Evolutionary conservation across 352 stramenopile species (phyloP), one percentile per base, ranked within the genome.

Genomic region (Globisporangium abappressorium): DNA sequence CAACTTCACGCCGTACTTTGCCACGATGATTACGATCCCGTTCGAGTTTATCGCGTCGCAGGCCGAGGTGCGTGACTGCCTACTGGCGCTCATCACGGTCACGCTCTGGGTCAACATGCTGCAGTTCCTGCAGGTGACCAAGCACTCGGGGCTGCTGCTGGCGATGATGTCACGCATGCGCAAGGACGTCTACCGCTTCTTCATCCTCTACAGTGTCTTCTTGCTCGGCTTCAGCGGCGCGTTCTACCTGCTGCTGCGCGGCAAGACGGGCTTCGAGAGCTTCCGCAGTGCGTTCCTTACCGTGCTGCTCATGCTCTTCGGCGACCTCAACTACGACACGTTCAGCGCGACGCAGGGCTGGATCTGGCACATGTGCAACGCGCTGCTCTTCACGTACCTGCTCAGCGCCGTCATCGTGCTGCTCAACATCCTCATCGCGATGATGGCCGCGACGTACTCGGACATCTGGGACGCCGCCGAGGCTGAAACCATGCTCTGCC

Each of bases 131-230:
- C 81, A 91, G 66, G 76, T 90, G 55, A 84, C 79, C 15, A 83
- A 73, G 1, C 73, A 78, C 11, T 89, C 74, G 14, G 85, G 85
- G 0, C 65, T 91, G 30, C 76, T 93, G 9, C 87, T 91, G 59
- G 81, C 85, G 3, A 93, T 93, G 85, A 91, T 93, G 85, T 78
- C 75, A 12, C 79, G 87, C 71, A 87, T 93, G 78, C 70, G 85
- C 24, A 87, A 78, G 34, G 85, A 93, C 55, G 79, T 90, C 51
- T 80, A 82, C 57, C 81, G 81, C 5, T 93, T 93, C 61, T 71
- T 89, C 15, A 65, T 93, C 54, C 75, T 93, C 22, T 93, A 91
- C 66, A 79, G 73, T 1, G 82, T 91, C 4, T 93, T 93, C 65
- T 72, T 90, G 38, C 76, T 88, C 24, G 82, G 82, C 51, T 90